phyloP scores from a whole-genome alignment of 1,284 basidiomycete genomes.

The Microbotryum silenes-acaulis region DNA sequence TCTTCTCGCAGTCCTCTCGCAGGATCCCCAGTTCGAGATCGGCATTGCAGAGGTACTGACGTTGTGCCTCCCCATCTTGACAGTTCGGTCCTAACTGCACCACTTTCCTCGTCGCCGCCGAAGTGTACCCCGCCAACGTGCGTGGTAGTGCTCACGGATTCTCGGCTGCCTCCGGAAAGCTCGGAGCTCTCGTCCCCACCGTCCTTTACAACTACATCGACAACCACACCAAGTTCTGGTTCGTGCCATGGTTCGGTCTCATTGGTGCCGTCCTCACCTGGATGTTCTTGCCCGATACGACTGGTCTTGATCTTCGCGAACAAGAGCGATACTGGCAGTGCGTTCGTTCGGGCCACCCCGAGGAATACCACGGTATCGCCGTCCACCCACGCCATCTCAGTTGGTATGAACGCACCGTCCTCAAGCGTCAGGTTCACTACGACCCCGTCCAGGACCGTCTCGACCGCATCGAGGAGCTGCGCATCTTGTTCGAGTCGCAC shows the following conservation, averaged over 20 bases:
- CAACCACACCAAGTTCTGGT: slow-evolving; percentile 46
- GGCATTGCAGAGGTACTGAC: neutral
- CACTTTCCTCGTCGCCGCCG: slow-evolving; percentile 39
- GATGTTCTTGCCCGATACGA: slow-evolving; percentile 47
- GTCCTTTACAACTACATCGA: slow-evolving; percentile 42
- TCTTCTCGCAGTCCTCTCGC: too few species aligned
- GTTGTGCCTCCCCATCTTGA: slow-evolving; percentile 28
- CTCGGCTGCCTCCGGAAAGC: slow-evolving; percentile 42
- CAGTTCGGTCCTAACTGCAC: slow-evolving; percentile 49
- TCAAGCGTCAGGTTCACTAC: slow-evolving; percentile 48
- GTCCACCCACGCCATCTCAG: slow-evolving; percentile 49
- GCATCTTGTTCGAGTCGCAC: slow-evolving; percentile 40
- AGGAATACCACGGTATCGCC: slow-evolving; percentile 51
- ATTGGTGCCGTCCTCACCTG: slow-evolving; percentile 45
- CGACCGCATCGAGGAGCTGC: slow-evolving; percentile 47
- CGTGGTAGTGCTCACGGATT: slow-evolving; percentile 43
- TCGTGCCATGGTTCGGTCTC: slow-evolving; percentile 50
- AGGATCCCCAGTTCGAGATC: neutral
- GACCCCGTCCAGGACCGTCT: slow-evolving; percentile 48
- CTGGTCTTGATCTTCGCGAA: slow-evolving; percentile 51
- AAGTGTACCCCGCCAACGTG: slow-evolving; percentile 41
- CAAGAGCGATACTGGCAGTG: slow-evolving; percentile 52
- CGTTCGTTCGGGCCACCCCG: slow-evolving; percentile 45
- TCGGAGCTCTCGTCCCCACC: slow-evolving; percentile 41
- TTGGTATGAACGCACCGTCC: slow-evolving; percentile 44